phyloP scores from a whole-genome alignment of 2,329 filamentous ascomycete species.

The Bretziella fagacearum region DNA sequence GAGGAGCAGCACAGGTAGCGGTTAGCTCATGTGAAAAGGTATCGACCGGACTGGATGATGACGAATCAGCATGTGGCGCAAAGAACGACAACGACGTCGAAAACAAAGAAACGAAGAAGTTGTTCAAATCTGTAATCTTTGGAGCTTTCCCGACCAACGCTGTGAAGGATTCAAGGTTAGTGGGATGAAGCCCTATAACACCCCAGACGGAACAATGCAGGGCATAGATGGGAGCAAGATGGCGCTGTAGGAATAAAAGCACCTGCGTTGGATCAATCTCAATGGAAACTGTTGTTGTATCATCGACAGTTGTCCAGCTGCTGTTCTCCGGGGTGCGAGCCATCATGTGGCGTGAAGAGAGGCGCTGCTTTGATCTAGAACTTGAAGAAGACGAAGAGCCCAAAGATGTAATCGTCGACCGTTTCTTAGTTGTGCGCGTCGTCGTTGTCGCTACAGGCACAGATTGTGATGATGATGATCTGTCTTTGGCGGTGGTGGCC shows the following conservation, averaged over 20 bases:
- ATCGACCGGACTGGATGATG: too few relatives aligned
- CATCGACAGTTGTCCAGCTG: background rate
- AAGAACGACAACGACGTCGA: too few relatives aligned
- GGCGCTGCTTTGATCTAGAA: background rate
- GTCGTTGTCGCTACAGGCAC: background rate
- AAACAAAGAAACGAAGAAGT: too few relatives aligned
- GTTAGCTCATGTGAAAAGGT: too few relatives aligned
- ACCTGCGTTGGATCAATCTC: conserved; percentile 1
- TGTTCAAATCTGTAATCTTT: too few relatives aligned
- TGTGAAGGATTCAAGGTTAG: background rate
- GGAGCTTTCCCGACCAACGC: background rate
- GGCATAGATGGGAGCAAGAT: background rate
- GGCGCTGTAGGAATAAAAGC: background rate
- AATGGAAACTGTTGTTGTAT: background rate
- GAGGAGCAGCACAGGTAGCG: too few relatives aligned
- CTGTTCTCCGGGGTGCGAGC: background rate
- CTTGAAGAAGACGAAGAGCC: too few relatives aligned
- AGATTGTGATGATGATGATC: background rate
- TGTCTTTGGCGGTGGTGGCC: background rate
- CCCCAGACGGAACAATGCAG: background rate
- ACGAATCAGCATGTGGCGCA: too few relatives aligned
- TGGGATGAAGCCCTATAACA: background rate
- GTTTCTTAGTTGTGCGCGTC: background rate
- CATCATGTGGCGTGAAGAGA: background rate
- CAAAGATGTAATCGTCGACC: background rate